A percentile compares a stretch with the other conserved stretches of the same genome.
phyloP scores from a whole-genome alignment of 345 rosid genomes.

The Clarkia xantiana region DNA sequence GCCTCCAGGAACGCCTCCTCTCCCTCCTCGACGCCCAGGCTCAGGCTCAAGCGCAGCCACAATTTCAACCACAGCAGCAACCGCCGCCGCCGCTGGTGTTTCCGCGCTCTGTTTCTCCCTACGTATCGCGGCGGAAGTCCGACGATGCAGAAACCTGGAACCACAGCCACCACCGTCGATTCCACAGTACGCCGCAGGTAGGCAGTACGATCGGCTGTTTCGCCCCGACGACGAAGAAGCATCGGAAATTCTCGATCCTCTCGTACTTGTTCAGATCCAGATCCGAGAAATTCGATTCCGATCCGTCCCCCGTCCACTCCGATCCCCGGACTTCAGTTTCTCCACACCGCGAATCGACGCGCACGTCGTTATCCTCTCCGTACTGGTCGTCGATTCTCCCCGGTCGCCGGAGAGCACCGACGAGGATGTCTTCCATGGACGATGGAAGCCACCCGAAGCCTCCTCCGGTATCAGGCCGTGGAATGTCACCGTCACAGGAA shows the following conservation, averaged over 20 bases:
- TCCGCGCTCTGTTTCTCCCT: slow-evolving; percentile 81
- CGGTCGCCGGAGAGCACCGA: slow-evolving; percentile 32
- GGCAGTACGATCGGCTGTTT: slow-evolving; percentile 20
- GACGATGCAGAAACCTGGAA: slow-evolving; percentile 15
- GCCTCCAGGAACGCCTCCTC: slow-evolving; percentile 33
- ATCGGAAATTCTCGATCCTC: slow-evolving; percentile 28
- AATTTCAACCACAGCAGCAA: slow-evolving; percentile 9
- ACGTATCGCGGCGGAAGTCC: slow-evolving; percentile 54
- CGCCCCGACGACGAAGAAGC: slow-evolving; percentile 21
- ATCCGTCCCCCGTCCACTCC: background rate
- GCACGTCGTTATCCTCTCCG: slow-evolving; percentile 23
- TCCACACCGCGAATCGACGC: slow-evolving; percentile 12
- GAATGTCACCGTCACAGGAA: slow-evolving; percentile 65
- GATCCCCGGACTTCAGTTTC: slow-evolving; percentile 8
- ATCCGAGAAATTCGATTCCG: slow-evolving; percentile 28
- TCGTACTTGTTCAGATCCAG: slow-evolving; percentile 48
- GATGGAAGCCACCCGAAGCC: slow-evolving; percentile 16
- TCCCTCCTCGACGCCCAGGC: slow-evolving; percentile 21
- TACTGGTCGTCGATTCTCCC: slow-evolving; percentile 47
- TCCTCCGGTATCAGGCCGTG: slow-evolving; percentile 29
- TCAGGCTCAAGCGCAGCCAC: slow-evolving; percentile 12
- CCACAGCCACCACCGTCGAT: slow-evolving; percentile 17
- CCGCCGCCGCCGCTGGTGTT: slow-evolving; percentile 39
- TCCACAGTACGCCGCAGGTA: slow-evolving; percentile 65
- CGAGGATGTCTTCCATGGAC: slow-evolving; percentile 16